These are phyloP conservation scores for Globisporangium parvum DNA, from an alignment of 352 stramenopile species.

Conservation along the genomic window DNA sequence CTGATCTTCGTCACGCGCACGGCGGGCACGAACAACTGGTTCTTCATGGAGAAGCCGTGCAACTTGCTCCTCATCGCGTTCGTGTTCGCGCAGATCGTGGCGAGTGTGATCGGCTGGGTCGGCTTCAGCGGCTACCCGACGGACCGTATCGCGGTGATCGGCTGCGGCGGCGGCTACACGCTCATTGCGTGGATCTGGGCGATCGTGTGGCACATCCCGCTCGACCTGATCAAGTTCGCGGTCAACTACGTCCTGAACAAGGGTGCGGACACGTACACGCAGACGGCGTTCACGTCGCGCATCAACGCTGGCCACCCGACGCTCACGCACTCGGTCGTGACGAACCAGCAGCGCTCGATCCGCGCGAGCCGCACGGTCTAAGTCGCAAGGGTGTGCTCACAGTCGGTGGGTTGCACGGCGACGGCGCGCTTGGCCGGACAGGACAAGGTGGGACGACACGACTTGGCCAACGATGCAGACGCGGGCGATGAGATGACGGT, in stretches of 20 bases:
- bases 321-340: slow-evolving; percentile 52
- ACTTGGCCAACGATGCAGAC: too few relatives aligned
- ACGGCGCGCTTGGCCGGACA: too few relatives aligned
- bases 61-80: slow-evolving; percentile 63
- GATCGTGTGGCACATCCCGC: slow-evolving; percentile 67
- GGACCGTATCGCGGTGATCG: slow-evolving; percentile 59
- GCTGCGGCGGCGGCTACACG: slow-evolving; percentile 54
- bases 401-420: too few relatives aligned
- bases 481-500: too few relatives aligned
- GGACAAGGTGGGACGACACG: too few relatives aligned
- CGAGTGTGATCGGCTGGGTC: slow-evolving; percentile 57
- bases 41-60: slow-evolving; percentile 59
- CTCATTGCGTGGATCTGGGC: slow-evolving; percentile 62
- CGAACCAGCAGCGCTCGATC: slow-evolving; percentile 56
- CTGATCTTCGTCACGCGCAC: slow-evolving; percentile 75
- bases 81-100: slow-evolving; percentile 60
- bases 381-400: slow-evolving; percentile 4
- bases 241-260: slow-evolving; percentile 66
- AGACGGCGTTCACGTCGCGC: slow-evolving; percentile 63
- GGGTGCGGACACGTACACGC: slow-evolving; percentile 35
- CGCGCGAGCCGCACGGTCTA: slow-evolving; percentile 61
- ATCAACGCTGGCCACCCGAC: slow-evolving; percentile 74
- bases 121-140: slow-evolving; percentile 63
- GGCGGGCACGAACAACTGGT: slow-evolving; percentile 71
- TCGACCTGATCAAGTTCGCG: slow-evolving; percentile 68